phyloP scores from a whole-genome alignment of 495 filamentous ascomycete species.

The Wilcoxina mikolae region DNA sequence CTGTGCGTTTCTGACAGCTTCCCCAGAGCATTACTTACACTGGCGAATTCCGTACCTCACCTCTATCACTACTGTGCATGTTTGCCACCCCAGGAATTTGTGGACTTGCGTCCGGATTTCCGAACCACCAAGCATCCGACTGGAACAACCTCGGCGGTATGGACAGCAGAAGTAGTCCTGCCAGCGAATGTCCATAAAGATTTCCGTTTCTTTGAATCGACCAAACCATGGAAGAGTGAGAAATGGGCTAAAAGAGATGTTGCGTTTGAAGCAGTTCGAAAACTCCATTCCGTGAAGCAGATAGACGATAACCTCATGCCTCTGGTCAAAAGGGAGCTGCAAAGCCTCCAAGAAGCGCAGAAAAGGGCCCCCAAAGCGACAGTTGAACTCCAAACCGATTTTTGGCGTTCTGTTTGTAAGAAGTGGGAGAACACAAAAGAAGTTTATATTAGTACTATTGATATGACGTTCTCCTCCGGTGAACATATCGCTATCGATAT shows the following conservation, averaged over 20 bases:
- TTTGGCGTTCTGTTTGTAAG: conserved; percentile 36
- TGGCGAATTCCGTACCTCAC: conserved; percentile 56
- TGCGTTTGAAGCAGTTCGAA: conserved; percentile 65
- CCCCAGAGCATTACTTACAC: conserved; percentile 53
- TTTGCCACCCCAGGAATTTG: conserved; percentile 36
- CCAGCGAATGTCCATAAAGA: conserved; percentile 53
- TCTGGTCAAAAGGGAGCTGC: conserved; percentile 28
- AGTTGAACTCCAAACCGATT: conserved; percentile 45
- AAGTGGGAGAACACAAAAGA: conserved; percentile 14
- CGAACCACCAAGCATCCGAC: conserved; percentile 6
- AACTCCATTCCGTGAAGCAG: conserved; percentile 52
- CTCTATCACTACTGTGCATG: conserved; percentile 69
- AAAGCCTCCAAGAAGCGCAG: conserved; percentile 32
- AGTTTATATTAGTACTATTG: not conserved
- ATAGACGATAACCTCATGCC: conserved; percentile 73
- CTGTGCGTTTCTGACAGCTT: conserved; percentile 31
- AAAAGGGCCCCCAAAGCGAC: conserved; percentile 35
- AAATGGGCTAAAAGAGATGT: conserved; percentile 65
- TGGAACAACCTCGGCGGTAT: conserved; percentile 6
- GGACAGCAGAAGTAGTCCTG: conserved; percentile 49
- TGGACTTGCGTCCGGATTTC: conserved; percentile 35
- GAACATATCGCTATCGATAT: conserved; percentile 7
- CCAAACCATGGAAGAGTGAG: conserved; percentile 51
- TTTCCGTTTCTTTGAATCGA: conserved; percentile 43
- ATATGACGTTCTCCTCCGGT: not conserved